Conservation (phyloP, 2,329 filamentous ascomycete species). For the Ceratocystis cacaofunesta region DNA sequence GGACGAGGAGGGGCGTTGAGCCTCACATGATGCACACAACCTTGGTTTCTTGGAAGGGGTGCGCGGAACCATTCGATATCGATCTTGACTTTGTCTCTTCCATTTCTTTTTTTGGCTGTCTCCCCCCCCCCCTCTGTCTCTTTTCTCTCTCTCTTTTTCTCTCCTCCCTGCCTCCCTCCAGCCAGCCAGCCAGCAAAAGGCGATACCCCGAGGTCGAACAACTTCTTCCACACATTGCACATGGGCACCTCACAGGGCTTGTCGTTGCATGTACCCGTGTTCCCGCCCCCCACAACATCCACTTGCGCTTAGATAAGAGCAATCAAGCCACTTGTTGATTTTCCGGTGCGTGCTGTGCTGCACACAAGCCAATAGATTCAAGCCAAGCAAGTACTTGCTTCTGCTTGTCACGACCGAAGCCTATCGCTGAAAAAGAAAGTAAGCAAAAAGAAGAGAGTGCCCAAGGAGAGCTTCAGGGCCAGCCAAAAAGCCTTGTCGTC, state of each 20-base stretch:
- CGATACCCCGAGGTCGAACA: too few species aligned
- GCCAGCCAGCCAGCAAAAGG: too few species aligned
- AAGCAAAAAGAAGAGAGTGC: neutral
- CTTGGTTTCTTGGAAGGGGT: neutral
- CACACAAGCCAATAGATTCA: neutral
- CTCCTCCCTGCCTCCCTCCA: too few species aligned
- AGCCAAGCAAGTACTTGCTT: neutral
- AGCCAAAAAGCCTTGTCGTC: neutral
- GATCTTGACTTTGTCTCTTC: too few species aligned
- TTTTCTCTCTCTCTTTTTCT: too few species aligned
- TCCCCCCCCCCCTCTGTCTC: too few species aligned
- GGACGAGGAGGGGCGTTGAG: neutral
- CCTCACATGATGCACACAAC: neutral
- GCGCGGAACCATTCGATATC: too few species aligned
- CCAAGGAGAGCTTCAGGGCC: neutral
- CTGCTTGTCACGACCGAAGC: neutral
- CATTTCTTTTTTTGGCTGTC: too few species aligned
- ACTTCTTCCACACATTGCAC: too few species aligned
- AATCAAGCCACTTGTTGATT: neutral
- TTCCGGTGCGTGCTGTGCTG: neutral
- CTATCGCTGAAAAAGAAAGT: neutral
- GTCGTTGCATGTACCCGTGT: neutral
- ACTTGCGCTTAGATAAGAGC: constrained; percentile 3
- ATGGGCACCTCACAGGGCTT: too few species aligned
- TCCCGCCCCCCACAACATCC: neutral